Evolutionary conservation across 2,329 filamentous ascomycete species (phyloP).

Genomic region (Fusarium irregulare): DNA sequence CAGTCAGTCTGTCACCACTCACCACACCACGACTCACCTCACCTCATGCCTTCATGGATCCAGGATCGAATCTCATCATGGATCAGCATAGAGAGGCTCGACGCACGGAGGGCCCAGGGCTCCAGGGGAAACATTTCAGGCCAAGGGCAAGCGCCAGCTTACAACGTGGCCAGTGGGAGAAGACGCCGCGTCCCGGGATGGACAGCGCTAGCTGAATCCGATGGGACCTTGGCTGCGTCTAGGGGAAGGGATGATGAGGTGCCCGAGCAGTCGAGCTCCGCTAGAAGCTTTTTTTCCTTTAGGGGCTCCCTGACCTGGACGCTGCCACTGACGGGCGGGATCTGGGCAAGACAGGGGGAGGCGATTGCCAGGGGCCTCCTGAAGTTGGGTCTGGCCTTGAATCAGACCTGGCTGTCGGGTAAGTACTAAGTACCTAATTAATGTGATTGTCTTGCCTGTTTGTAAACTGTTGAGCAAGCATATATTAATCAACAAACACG

Average conservation of each 20-base stretch:
- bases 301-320: constrained; percentile 23
- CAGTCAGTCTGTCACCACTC: not conserved
- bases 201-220: constrained; percentile 27
- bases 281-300: constrained; percentile 38
- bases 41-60: constrained; percentile 18
- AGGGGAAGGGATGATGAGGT: constrained; percentile 26
- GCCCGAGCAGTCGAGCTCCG: constrained; percentile 12
- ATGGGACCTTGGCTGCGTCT: not conserved
- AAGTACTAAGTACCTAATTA: not conserved
- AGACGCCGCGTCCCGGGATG: constrained; percentile 41
- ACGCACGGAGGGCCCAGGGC: constrained; percentile 32
- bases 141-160: constrained; percentile 30
- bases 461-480: constrained; percentile 14
- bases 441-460: not conserved
- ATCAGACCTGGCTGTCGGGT: not conserved
- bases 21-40: constrained; percentile 3
- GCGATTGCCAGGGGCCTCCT: constrained; percentile 24
- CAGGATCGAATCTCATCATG: constrained; percentile 35
- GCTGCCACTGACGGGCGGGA: not conserved
- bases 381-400: not conserved
- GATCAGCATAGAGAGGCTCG: constrained; percentile 27
- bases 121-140: constrained; percentile 22
- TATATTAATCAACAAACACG: not conserved
- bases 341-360: constrained; percentile 28
- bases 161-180: constrained; percentile 43